A percentile compares a stretch with the other conserved stretches of the same genome.
Evolutionary conservation across 164 flowering plant genomes (phyloP).

Genomic region (Hamamelis virginiana): DNA sequence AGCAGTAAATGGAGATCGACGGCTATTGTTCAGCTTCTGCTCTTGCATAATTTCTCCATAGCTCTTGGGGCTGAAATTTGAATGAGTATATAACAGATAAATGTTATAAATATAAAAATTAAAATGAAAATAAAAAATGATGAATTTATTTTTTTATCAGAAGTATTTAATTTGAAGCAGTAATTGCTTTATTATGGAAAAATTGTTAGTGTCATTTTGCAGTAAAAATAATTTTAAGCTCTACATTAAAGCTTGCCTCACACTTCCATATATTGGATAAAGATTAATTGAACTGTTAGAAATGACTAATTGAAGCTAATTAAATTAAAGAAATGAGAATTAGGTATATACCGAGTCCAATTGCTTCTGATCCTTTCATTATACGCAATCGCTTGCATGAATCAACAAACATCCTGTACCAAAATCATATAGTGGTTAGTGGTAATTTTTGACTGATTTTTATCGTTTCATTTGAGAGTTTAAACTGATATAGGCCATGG

Average conservation of each 20-base stretch:
- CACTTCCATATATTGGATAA: too few relatives aligned
- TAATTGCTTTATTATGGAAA: too few relatives aligned
- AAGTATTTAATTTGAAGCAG: too few relatives aligned
- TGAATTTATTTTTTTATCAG: background rate
- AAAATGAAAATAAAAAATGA: background rate
- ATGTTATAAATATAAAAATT: background rate
- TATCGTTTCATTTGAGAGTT: too few relatives aligned
- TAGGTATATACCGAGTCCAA: constrained; percentile 62
- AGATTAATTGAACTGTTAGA: too few relatives aligned
- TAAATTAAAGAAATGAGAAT: too few relatives aligned
- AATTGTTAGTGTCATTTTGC: too few relatives aligned
- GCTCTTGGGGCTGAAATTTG: constrained; percentile 50
- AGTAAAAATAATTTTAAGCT: background rate
- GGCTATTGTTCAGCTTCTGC: constrained; percentile 42
- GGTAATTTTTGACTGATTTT: background rate
- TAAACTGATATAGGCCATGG: too few relatives aligned
- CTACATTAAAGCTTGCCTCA: background rate
- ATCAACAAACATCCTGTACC: constrained; percentile 66
- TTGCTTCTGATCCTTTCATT: constrained; percentile 85
- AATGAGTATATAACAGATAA: background rate
- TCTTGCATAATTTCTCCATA: constrained; percentile 64
- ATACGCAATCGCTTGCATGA: constrained; percentile 82
- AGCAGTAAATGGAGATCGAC: constrained; percentile 4
- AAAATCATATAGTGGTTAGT: background rate
- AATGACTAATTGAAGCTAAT: too few relatives aligned